These are phyloP conservation scores for Sugiyamaella boreocaroliniensis DNA, from an alignment of 805 yeast genomes.

Conservation along the genomic window DNA sequence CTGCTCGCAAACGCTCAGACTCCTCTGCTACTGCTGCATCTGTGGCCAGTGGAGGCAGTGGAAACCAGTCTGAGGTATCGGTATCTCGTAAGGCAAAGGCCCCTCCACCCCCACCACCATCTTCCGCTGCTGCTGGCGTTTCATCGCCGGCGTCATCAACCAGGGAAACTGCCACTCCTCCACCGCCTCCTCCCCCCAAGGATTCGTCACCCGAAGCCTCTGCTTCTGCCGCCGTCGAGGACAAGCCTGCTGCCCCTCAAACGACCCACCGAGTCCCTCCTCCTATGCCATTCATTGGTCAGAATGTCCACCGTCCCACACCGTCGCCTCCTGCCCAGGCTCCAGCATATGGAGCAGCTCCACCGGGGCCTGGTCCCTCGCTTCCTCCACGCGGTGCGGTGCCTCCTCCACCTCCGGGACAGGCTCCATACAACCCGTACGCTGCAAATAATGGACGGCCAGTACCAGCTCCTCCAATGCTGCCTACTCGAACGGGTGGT, in stretches of 20 bases:
- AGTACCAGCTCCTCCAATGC: conserved; percentile 27
- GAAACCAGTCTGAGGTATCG: neutral
- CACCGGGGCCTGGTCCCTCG: conserved; percentile 11
- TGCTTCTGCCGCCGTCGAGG: conserved; percentile 10
- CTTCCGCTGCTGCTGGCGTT: conserved; percentile 21
- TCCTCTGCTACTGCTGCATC: conserved; percentile 8
- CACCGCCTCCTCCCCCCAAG: conserved; percentile 21
- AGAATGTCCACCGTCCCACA: conserved; percentile 10
- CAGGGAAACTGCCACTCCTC: conserved; percentile 6
- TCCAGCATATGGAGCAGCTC: conserved; percentile 10
- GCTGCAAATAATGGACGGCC: conserved; percentile 34
- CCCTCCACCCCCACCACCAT: conserved; percentile 24
- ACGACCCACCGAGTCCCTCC: conserved; percentile 23
- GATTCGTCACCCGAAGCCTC: conserved; percentile 12
- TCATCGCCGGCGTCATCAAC: conserved; percentile 24
- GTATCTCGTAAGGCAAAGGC: conserved; percentile 18
- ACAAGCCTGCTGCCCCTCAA: conserved; percentile 6
- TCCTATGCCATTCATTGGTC: conserved; percentile 27
- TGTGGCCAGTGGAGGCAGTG: conserved; percentile 2
- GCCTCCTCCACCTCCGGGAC: conserved; percentile 16
- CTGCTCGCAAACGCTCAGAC: conserved; percentile 10
- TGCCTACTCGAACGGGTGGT: conserved; percentile 2
- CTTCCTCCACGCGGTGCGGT: conserved; percentile 9
- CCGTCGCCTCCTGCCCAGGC: conserved; percentile 13
- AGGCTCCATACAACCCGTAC: conserved; percentile 1